Conservation (phyloP, 2,329 filamentous ascomycete genomes). For the Pyricularia pennisetigena region DNA sequence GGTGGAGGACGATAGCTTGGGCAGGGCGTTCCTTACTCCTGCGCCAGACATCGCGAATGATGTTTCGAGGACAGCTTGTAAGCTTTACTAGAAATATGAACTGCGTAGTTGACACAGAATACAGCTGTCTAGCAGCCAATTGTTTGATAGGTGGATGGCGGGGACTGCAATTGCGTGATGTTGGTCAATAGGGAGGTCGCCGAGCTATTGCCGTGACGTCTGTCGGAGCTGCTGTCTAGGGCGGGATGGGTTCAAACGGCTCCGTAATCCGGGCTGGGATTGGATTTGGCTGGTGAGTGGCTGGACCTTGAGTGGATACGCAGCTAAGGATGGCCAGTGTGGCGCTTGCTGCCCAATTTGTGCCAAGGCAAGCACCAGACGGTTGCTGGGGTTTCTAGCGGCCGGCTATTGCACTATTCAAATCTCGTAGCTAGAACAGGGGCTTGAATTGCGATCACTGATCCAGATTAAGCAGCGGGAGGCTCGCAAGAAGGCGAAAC, state of each 20-base stretch:
- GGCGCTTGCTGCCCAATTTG: not conserved
- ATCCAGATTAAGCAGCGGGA: not conserved
- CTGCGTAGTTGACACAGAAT: not conserved
- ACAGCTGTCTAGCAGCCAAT: not conserved
- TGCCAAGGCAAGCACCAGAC: not conserved
- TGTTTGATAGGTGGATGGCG: not conserved
- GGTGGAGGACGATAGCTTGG: not conserved
- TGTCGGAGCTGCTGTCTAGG: not conserved
- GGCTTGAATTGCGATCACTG: not conserved
- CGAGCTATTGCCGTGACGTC: not conserved
- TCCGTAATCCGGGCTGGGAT: not conserved
- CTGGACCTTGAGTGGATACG: not conserved
- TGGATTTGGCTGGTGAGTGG: not conserved
- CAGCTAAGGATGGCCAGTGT: not conserved
- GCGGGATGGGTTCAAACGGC: not conserved
- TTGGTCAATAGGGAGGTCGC: not conserved
- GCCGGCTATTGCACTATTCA: not conserved
- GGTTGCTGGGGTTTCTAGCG: not conserved
- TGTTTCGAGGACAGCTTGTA: not conserved
- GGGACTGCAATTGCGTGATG: not conserved
- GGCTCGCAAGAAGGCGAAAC: not conserved
- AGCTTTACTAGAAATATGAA: not conserved
- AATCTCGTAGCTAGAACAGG: not conserved
- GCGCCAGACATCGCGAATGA: conserved; percentile 12
- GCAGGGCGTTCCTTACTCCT: conserved; percentile 11